phyloP scores from a whole-genome alignment of 495 filamentous ascomycete genomes.

The Neurospora cerealis region DNA sequence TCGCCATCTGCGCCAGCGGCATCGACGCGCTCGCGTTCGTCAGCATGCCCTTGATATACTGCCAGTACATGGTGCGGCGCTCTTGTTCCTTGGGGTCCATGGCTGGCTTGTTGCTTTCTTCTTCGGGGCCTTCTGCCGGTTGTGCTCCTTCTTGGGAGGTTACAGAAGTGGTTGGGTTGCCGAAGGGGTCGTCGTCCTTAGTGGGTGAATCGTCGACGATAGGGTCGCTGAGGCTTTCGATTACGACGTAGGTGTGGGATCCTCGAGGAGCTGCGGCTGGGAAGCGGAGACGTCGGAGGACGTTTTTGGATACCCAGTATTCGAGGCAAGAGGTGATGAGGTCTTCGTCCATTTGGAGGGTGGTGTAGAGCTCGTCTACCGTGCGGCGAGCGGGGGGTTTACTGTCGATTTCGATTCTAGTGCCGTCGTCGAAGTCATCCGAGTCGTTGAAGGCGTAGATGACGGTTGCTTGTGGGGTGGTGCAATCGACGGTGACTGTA shows the following conservation, averaged over 20 bases:
- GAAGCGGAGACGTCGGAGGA: slow-evolving; percentile 51
- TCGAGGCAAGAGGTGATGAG: slow-evolving; percentile 67
- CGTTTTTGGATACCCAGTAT: slow-evolving; percentile 77
- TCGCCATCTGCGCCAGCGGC: slow-evolving; percentile 68
- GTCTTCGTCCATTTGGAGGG: slow-evolving; percentile 65
- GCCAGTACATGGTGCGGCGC: slow-evolving; percentile 75
- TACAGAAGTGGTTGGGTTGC: neutral
- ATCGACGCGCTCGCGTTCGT: slow-evolving; percentile 74
- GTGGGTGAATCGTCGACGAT: slow-evolving; percentile 16
- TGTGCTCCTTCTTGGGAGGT: neutral
- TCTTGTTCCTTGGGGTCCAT: slow-evolving; percentile 51
- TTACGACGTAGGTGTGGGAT: slow-evolving; percentile 23
- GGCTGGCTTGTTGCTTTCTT: neutral
- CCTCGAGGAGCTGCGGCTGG: neutral
- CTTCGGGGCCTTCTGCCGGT: neutral
- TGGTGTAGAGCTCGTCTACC: slow-evolving; percentile 49
- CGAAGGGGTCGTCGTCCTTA: neutral
- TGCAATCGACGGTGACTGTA: slow-evolving; percentile 58
- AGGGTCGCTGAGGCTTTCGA: slow-evolving; percentile 27
- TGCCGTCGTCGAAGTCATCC: slow-evolving; percentile 10
- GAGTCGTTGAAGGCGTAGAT: slow-evolving; percentile 71
- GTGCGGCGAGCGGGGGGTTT: slow-evolving; percentile 37
- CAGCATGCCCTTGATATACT: slow-evolving; percentile 89
- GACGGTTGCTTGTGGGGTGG: slow-evolving; percentile 81
- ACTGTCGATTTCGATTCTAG: neutral